Base-by-base conservation (phyloP, 208 protist species). In the Acanthamoeba triangularis region DNA sequence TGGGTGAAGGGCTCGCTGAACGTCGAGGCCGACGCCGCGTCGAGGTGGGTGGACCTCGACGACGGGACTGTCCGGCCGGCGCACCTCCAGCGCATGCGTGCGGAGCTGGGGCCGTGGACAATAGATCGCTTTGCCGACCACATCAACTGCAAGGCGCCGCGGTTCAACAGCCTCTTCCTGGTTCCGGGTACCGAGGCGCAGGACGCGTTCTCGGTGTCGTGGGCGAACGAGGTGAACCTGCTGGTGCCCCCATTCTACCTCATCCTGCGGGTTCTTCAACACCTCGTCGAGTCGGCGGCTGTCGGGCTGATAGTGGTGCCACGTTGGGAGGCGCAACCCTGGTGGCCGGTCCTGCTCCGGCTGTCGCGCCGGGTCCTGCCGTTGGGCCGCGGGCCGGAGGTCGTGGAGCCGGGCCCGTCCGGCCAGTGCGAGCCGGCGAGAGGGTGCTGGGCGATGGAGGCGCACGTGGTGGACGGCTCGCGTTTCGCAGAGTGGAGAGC, bases 201-300 rank as follows among this genome's bases (percentile, higher is more conserved):
- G 74, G 74, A 82, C 37, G 30, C 74, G 18, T 82, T 82, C 37
- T 82, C 37, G 6, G 10, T 33, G 44, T 25, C 74, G 1, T 82
- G 74, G 74, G 16, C 7, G 16, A 14, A 14, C 37, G 41, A 82
- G 41, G 41, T 82, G 20, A 82, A 82, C 52, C 74, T 82, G 74
- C 41, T 82, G 74, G 74, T 82, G 74, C 74, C 74, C 30, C 74
- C 41, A 0, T 82, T 82, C 74, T 82, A 52, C 74, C 74, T 82
- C 7, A 44, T 82, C 20, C 44, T 82, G 8, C 10, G 20, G 37
- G 41, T 82, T 3, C 41, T 82, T 35, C 37, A n/a, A 37, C 74
- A 82, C 74, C 74, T 82, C 1, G 41, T 82, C 20, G 41, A 82
- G 41, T 20, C 5, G 28, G 3, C 6, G 37, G 74, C 74, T 37